Evolutionary conservation across 176 grass and related monocot species (phyloP).

Genomic region (Metroxylon sagu): DNA sequence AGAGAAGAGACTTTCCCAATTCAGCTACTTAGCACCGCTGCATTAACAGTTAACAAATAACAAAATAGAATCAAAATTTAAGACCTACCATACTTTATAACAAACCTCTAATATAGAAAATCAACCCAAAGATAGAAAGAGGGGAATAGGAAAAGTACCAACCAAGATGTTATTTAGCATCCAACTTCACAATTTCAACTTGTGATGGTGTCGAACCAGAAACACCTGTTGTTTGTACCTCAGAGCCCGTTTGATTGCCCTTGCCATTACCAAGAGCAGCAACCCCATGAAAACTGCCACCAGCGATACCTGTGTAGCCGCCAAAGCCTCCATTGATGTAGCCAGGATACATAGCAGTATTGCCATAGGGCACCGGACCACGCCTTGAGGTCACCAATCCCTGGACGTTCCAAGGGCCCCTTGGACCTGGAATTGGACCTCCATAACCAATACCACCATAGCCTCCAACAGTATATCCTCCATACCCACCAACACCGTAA

Average conservation of each 20-base stretch:
- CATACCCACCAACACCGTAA: constrained; percentile 6
- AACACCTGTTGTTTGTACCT: constrained; percentile 28
- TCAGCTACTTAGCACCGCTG: too few relatives aligned
- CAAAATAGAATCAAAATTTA: too few relatives aligned
- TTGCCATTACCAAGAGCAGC: constrained; percentile 29
- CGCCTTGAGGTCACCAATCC: constrained; percentile 36
- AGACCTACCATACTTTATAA: too few relatives aligned
- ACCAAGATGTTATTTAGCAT: background rate
- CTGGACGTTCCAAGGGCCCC: constrained; percentile 16
- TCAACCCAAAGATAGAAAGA: too few relatives aligned
- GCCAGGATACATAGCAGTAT: constrained; percentile 32
- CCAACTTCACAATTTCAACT: constrained; percentile 2
- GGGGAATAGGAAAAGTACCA: background rate
- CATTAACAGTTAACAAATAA: too few relatives aligned
- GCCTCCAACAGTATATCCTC: background rate
- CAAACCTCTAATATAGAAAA: too few relatives aligned
- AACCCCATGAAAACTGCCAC: constrained; percentile 29
- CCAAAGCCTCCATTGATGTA: constrained; percentile 1
- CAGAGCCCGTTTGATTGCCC: constrained; percentile 25
- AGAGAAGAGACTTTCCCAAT: too few relatives aligned
- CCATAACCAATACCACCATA: constrained; percentile 20
- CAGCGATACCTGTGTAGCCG: too few relatives aligned
- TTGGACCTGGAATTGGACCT: background rate
- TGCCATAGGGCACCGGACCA: constrained; percentile 16
- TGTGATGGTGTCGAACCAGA: constrained; percentile 15